A percentile compares a stretch with the other conserved stretches of the same genome.
Conservation (phyloP, 176 grass and related monocot genomes). For the Zizania latifolia region DNA sequence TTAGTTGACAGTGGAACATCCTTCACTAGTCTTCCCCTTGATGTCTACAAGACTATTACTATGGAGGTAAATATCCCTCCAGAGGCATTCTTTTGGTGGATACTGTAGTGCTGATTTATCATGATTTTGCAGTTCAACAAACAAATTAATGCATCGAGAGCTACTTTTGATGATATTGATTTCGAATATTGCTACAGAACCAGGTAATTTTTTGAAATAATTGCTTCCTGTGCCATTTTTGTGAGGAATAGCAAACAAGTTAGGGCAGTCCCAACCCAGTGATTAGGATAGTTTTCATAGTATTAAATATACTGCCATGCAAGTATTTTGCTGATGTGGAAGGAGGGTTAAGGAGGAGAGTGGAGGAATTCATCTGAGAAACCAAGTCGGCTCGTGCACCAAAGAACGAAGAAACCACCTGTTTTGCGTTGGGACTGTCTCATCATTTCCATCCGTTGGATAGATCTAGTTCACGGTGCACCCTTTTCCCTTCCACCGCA, state of each 20-base stretch:
- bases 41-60: constrained; percentile 65
- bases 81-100: background rate
- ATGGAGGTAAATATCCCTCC: constrained; percentile 45
- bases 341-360: too few relatives aligned
- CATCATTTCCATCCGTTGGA: too few relatives aligned
- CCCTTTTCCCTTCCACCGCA: too few relatives aligned
- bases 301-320: too few relatives aligned
- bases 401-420: too few relatives aligned
- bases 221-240: background rate
- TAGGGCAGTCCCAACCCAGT: background rate
- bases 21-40: constrained; percentile 70
- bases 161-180: constrained; percentile 31
- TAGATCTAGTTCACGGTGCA: too few relatives aligned
- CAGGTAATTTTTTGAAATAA: constrained; percentile 44
- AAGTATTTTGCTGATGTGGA: too few relatives aligned
- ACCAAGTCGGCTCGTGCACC: too few relatives aligned
- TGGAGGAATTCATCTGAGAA: too few relatives aligned
- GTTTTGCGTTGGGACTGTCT: too few relatives aligned
- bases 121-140: constrained; percentile 69
- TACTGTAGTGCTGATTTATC: constrained; percentile 29
- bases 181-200: constrained; percentile 77
- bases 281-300: too few relatives aligned
- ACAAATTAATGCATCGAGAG: constrained; percentile 69
- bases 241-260: background rate
- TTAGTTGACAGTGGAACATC: constrained; percentile 90